A percentile compares a stretch with the other conserved stretches of the same genome.
phyloP scores from a whole-genome alignment of 371 early-diverging fungal species.

The Conidiobolus incongruus region DNA sequence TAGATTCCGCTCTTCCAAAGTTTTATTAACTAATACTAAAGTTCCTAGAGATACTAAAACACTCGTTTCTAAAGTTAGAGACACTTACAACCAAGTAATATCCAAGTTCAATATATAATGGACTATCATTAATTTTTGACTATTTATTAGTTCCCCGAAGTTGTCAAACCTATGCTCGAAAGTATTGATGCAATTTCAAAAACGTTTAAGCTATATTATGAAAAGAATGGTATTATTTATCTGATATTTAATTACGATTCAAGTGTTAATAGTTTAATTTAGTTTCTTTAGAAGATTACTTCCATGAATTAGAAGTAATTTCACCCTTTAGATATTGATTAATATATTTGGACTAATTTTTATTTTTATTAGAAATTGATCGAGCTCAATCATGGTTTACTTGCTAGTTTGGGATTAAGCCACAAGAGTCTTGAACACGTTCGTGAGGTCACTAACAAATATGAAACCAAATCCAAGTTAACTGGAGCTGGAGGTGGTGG shows the following conservation, averaged over 20 bases:
- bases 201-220: too few species aligned
- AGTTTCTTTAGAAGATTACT: too few species aligned
- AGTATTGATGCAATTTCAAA: too few species aligned
- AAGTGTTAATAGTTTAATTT: too few species aligned
- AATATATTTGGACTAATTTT: too few species aligned
- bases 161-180: neutral
- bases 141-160: neutral
- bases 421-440: slow-evolving; percentile 65
- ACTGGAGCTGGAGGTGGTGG: slow-evolving; percentile 98
- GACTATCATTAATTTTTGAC: neutral
- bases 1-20: slow-evolving; percentile 37
- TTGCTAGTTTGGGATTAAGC: slow-evolving; percentile 54
- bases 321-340: too few species aligned
- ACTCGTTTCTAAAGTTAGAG: slow-evolving; percentile 61
- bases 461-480: slow-evolving; percentile 55
- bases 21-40: slow-evolving; percentile 65
- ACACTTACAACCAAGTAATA: slow-evolving; percentile 23
- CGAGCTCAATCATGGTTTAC: slow-evolving; percentile 55
- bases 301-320: too few species aligned
- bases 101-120: too few species aligned
- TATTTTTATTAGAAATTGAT: slow-evolving; percentile 53
- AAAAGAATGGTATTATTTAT: too few species aligned
- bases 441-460: slow-evolving; percentile 26
- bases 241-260: too few species aligned
- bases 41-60: slow-evolving; percentile 73